phyloP scores from a whole-genome alignment of 495 filamentous ascomycete genomes.

The Trichodelitschia bisporula region DNA sequence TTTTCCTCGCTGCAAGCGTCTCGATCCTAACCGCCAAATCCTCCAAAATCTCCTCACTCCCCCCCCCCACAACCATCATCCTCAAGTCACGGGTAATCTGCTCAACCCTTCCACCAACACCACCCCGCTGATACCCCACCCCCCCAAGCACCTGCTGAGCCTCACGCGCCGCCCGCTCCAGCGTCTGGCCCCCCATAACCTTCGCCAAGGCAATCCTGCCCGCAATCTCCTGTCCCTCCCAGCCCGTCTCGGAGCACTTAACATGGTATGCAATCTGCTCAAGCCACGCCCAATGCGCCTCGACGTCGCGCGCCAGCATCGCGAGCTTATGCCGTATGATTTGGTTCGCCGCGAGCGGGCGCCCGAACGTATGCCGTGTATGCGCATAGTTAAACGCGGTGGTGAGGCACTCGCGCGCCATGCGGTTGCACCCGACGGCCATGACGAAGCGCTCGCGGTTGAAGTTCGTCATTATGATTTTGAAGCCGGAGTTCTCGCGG shows the following conservation, averaged over 20 bases:
- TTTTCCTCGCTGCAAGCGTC: slow-evolving; percentile 9
- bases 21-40: slow-evolving; percentile 27
- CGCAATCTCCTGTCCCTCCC: slow-evolving; percentile 16
- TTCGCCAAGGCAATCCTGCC: slow-evolving; percentile 22
- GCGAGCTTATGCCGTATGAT: slow-evolving; percentile 15
- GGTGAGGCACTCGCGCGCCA: slow-evolving; percentile 12
- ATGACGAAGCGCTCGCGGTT: slow-evolving; percentile 17
- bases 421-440: slow-evolving; percentile 15
- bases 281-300: slow-evolving; percentile 19
- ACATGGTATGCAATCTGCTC: slow-evolving; percentile 22
- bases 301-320: slow-evolving; percentile 15
- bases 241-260: slow-evolving; percentile 10
- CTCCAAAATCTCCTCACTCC: slow-evolving; percentile 31
- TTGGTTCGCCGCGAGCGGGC: slow-evolving; percentile 14
- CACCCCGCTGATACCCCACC: slow-evolving; percentile 27
- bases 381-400: slow-evolving; percentile 14
- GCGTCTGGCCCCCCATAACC: slow-evolving; percentile 26
- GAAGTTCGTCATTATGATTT: slow-evolving; percentile 19
- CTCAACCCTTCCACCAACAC: slow-evolving; percentile 25
- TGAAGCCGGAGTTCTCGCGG: slow-evolving; percentile 16
- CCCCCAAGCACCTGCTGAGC: slow-evolving; percentile 37
- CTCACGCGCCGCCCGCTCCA: slow-evolving; percentile 31
- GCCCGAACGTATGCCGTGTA: slow-evolving; percentile 17
- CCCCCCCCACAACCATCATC: slow-evolving; percentile 31
- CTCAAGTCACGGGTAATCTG: slow-evolving; percentile 31